These are phyloP conservation scores for Paecilomyces niveus DNA, from an alignment of 2,329 filamentous ascomycete species.

Conservation along the genomic window DNA sequence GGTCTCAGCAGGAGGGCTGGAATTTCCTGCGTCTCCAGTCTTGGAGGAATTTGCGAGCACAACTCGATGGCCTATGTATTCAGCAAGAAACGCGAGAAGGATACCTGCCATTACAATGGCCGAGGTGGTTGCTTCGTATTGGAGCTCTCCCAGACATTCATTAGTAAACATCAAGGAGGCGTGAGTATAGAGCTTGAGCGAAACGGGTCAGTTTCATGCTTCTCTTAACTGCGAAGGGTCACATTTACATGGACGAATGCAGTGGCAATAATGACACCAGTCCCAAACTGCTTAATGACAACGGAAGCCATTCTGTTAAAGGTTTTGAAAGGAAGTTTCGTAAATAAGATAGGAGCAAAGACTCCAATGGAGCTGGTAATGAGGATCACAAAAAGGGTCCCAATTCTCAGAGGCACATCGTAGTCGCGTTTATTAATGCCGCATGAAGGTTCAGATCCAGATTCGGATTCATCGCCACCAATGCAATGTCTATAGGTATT, in stretches of 20 bases:
- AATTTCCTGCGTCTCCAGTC: constrained; percentile 2
- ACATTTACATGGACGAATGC: constrained; percentile 31
- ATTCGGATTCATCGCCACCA: constrained; percentile 40
- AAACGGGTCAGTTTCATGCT: not conserved
- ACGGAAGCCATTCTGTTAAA: constrained; percentile 48
- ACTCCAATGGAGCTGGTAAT: constrained; percentile 49
- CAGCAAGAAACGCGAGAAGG: constrained; percentile 64
- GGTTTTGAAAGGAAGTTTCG: constrained; percentile 49
- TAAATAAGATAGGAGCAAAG: constrained; percentile 59
- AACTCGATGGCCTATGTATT: constrained; percentile 58
- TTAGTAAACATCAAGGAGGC: constrained; percentile 66
- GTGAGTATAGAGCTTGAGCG: constrained; percentile 64
- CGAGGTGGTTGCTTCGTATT: constrained; percentile 62
- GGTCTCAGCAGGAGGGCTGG: constrained; percentile 11
- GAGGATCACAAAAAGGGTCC: constrained; percentile 29
- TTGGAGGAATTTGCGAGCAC: constrained; percentile 28
- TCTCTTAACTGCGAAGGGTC: not conserved
- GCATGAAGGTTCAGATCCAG: constrained; percentile 35
- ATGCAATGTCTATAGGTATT: constrained; percentile 45
- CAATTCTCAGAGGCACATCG: constrained; percentile 61
- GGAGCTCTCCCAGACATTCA: constrained; percentile 57
- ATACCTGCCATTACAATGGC: constrained; percentile 68
- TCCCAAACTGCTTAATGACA: constrained; percentile 55
- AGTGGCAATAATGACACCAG: constrained; percentile 33
- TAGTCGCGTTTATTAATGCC: constrained; percentile 50